These are phyloP conservation scores for Marasmius oreades DNA, from an alignment of 1,284 basidiomycete genomes.

Conservation along the genomic window DNA sequence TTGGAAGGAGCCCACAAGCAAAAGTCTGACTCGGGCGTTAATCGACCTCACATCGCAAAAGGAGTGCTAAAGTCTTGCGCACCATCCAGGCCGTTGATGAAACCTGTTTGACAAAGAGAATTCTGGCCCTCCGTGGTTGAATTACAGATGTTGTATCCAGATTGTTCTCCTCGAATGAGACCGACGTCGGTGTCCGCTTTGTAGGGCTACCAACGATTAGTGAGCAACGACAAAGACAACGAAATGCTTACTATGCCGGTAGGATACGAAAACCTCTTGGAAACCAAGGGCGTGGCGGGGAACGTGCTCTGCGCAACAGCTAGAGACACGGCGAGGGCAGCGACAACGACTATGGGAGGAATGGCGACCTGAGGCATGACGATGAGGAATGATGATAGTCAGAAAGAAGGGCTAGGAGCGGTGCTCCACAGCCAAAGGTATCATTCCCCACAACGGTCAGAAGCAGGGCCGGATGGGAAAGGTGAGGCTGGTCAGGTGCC, in stretches of 20 bases:
- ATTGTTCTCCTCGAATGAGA: slow-evolving; percentile 44
- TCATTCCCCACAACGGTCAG: too few species aligned
- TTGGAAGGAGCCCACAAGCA: slow-evolving; percentile 51
- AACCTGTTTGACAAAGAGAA: slow-evolving; percentile 55
- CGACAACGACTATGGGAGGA: too few species aligned
- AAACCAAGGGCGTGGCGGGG: neutral
- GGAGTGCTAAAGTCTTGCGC: neutral
- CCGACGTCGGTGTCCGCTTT: slow-evolving; percentile 40
- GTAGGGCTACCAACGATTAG: slow-evolving; percentile 38
- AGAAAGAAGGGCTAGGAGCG: too few species aligned
- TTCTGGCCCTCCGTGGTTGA: slow-evolving; percentile 50
- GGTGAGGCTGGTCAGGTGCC: too few species aligned
- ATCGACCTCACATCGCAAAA: too few species aligned
- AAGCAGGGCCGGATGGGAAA: too few species aligned
- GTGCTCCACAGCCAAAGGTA: too few species aligned
- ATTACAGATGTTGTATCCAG: slow-evolving; percentile 61
- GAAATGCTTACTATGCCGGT: neutral
- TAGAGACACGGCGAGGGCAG: too few species aligned
- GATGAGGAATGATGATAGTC: too few species aligned
- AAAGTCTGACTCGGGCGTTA: slow-evolving; percentile 36
- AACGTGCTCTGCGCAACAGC: neutral
- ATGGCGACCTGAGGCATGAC: too few species aligned
- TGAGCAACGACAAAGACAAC: neutral
- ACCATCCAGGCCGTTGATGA: slow-evolving; percentile 28
- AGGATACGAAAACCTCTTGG: neutral